Evolutionary conservation across 257 asterid genomes (phyloP).

Genomic region (Solanum gandarillasii): DNA sequence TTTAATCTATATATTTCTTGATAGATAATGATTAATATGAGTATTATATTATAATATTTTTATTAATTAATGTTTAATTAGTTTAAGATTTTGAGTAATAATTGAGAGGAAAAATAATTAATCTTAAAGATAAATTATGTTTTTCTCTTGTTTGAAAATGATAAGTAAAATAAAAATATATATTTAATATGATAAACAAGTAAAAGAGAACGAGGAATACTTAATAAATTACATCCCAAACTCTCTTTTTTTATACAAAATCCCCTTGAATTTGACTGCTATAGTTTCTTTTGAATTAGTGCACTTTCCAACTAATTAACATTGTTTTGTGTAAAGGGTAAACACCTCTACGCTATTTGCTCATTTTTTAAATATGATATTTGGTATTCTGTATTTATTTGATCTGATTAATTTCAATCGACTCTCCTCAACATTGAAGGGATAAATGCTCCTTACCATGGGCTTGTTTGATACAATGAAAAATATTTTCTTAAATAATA

Average conservation of each 20-base stretch:
- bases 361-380: too few relatives aligned
- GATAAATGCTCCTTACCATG: background rate
- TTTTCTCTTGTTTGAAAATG: background rate
- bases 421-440: background rate
- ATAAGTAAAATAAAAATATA: background rate
- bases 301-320: background rate
- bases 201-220: background rate
- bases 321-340: background rate
- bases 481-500: too few relatives aligned
- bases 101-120: background rate
- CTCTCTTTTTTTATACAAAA: background rate
- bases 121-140: too few relatives aligned
- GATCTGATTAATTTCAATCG: background rate
- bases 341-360: background rate
- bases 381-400: too few relatives aligned
- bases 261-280: background rate
- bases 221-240: background rate
- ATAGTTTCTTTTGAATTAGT: background rate
- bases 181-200: too few relatives aligned
- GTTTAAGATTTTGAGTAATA: background rate
- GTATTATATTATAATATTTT: too few relatives aligned
- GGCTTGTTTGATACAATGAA: background rate
- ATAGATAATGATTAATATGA: too few relatives aligned
- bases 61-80: too few relatives aligned
- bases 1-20: too few relatives aligned